Percentiles rank a stretch among this genome's conserved stretches.
Conservation (phyloP, 2,329 filamentous ascomycete species). For the Amauroascus verrucosus region DNA sequence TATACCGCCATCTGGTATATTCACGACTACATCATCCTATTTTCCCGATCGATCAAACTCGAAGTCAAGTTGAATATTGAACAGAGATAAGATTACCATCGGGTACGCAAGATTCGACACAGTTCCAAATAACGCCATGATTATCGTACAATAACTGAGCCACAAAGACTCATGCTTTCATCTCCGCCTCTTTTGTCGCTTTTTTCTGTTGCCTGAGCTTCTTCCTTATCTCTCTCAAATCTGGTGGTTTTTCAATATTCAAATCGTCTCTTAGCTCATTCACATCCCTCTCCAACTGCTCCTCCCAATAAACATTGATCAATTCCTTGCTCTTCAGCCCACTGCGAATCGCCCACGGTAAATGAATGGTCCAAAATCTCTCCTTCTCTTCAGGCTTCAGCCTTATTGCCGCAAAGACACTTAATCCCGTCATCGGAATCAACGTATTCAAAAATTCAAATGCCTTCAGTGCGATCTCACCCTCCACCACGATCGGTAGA, state of each 20-base stretch:
- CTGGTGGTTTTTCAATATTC: conserved; percentile 78
- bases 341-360: conserved; percentile 85
- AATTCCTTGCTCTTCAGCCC: conserved; percentile 66
- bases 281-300: conserved; percentile 77
- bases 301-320: conserved; percentile 97
- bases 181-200: conserved; percentile 45
- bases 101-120: not conserved
- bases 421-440: conserved; percentile 87
- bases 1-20: not conserved
- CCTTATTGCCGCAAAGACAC: conserved; percentile 59
- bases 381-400: conserved; percentile 54
- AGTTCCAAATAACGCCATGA: conserved; percentile 1
- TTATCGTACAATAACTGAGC: conserved; percentile 2
- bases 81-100: not conserved
- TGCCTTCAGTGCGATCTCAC: conserved; percentile 92
- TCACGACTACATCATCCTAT: not conserved
- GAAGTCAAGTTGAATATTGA: not conserved
- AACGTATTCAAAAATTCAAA: conserved; percentile 95
- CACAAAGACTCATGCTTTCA: not conserved
- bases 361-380: conserved; percentile 54
- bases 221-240: conserved; percentile 68
- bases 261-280: conserved; percentile 61
- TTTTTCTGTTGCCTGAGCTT: conserved; percentile 59
- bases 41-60: not conserved
- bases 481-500: conserved; percentile 82